A percentile compares a stretch with the other conserved stretches of the same genome.
These are phyloP conservation scores for Lentinula sp. DNA, from an alignment of 768 basidiomycete genomes.

Conservation along the genomic window DNA sequence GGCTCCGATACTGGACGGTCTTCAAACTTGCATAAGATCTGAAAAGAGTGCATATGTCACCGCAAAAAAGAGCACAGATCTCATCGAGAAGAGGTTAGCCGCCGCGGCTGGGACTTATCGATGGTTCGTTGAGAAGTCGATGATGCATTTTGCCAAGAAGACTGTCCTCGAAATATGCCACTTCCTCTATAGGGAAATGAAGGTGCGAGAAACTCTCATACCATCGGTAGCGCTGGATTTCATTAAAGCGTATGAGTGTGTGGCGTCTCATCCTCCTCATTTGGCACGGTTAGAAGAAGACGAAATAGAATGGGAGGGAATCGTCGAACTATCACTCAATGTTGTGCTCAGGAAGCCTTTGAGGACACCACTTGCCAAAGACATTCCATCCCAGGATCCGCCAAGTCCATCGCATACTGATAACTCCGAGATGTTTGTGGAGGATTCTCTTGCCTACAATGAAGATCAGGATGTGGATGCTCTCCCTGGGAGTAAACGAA, in stretches of 20 bases:
- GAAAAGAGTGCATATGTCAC: constrained; percentile 48
- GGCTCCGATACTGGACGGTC: constrained; percentile 63
- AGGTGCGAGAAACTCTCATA: constrained; percentile 47
- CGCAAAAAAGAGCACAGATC: constrained; percentile 33
- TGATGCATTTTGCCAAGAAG: constrained; percentile 48
- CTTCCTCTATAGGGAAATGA: constrained; percentile 59
- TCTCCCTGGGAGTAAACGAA: constrained; percentile 18
- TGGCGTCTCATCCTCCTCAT: constrained; percentile 69
- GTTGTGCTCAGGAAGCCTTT: constrained; percentile 61
- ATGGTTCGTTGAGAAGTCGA: constrained; percentile 63
- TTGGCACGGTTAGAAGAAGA: constrained; percentile 65
- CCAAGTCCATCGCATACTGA: constrained; percentile 8
- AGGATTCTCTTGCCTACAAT: constrained; percentile 15
- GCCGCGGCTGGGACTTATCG: constrained; percentile 66
- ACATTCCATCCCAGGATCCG: constrained; percentile 12
- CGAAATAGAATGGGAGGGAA: constrained; percentile 47
- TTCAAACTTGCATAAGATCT: constrained; percentile 58
- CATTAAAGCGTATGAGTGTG: constrained; percentile 63
- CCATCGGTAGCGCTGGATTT: constrained; percentile 72
- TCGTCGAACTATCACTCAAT: constrained; percentile 73
- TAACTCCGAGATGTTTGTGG: constrained; percentile 28
- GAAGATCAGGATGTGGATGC: constrained; percentile 12
- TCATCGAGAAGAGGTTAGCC: constrained; percentile 53
- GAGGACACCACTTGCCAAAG: constrained; percentile 23
- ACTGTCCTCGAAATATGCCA: constrained; percentile 51